Base-by-base conservation (phyloP, 352 stramenopile species). In the Phytophthora foliorum region DNA sequence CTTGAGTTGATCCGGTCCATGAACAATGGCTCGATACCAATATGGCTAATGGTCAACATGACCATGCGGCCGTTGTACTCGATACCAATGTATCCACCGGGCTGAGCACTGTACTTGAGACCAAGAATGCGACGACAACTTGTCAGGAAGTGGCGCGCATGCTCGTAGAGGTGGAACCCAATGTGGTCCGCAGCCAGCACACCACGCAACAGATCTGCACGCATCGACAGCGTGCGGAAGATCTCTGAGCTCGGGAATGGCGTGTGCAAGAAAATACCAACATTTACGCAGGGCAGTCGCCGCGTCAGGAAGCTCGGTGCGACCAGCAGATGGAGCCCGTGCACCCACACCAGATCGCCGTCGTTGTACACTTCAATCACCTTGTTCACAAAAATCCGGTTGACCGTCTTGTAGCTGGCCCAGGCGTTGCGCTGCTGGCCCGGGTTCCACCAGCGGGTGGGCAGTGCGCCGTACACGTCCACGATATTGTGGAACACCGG, bases 211-310 rank as follows among this genome's bases (percentile, higher is more conserved):
- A 99, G 68, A 66, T 99, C 97, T 42, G 98, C 97, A 24, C 98
- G 90, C 59, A 98, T 97, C 36, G 96, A 98, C 0, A 99, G 82
- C 2, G 97, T 99, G 36, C 97, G 87, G 73, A 99, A 99, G 42
- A 99, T 99, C 76, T 99, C 98, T 0, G 95, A 99, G 54, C 93
- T 99, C 25, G 98, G 98, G 76, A 99, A 99, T 10, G 98, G 98
- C n/a, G 97, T 99, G 76, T 99, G 98, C 32, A 99, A 73, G 69
- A 99, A 99, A 16, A 99, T 86, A 11, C 97, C 98, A 56, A 99
- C 95, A 67, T 98, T 98, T 36, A 98, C 97, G 24, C 78, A 82
- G 31, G 92, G 93, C 42, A 99, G 84, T 16, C 93, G 82, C 38
- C 97, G 82, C 4, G 92, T 93, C 17, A 99, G 76, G 65, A 99